Conservation (phyloP, 345 rosid genomes). For the Chamaenerion angustifolium region DNA sequence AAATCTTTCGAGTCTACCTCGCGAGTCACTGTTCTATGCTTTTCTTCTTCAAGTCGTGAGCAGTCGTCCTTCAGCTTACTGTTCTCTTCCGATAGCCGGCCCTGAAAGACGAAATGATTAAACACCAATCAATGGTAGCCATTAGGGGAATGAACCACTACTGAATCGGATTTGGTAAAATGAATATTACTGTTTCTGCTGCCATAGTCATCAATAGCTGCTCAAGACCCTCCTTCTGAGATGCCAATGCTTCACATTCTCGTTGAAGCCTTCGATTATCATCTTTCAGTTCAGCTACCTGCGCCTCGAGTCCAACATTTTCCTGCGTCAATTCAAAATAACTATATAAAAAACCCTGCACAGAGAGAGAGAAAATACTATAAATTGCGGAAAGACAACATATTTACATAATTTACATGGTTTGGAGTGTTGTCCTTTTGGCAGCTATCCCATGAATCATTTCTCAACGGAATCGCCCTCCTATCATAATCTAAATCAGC, state of each 20-base stretch:
- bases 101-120: neutral
- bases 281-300: constrained; percentile 3
- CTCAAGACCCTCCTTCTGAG: constrained; percentile 4
- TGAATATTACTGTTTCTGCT: constrained; percentile 4
- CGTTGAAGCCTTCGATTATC: constrained; percentile 7
- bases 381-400: too few relatives aligned
- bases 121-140: neutral
- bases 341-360: too few relatives aligned
- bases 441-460: neutral
- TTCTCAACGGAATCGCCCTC: neutral
- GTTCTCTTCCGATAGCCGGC: constrained; percentile 4
- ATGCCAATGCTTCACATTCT: constrained; percentile 1
- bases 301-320: neutral
- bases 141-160: too few relatives aligned
- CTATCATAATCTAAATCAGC: constrained; percentile 1
- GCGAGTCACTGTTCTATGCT: constrained; percentile 5
- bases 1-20: neutral
- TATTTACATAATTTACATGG: too few relatives aligned
- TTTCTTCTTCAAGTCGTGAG: constrained; percentile 7
- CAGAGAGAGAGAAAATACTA: too few relatives aligned
- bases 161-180: neutral
- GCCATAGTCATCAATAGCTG: constrained; percentile 5
- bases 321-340: constrained; percentile 1
- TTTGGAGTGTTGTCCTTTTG: neutral
- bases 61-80: constrained; percentile 3